These are phyloP conservation scores for Polychytrium aggregatum DNA, from an alignment of 192 early-diverging fungal species.

Conservation along the genomic window DNA sequence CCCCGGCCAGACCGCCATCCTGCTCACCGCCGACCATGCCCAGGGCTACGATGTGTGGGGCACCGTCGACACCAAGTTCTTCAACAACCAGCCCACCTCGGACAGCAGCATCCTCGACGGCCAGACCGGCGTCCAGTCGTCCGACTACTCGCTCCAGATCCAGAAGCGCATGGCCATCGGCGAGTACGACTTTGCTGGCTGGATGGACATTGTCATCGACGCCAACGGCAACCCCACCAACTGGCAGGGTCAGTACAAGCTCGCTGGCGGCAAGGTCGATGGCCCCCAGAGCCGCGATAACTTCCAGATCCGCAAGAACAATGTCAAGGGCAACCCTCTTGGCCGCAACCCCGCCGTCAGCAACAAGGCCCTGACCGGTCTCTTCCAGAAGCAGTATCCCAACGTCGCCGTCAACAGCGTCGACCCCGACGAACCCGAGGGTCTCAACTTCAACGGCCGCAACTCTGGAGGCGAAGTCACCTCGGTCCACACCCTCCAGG, in stretches of 20 bases:
- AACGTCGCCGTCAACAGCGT: conserved; percentile 9
- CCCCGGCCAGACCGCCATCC: conserved; percentile 41
- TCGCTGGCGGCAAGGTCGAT: conserved; percentile 22
- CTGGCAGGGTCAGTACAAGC: conserved; percentile 12
- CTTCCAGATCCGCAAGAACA: conserved; percentile 8
- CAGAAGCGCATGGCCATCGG: conserved; percentile 17
- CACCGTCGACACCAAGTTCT: conserved; percentile 45
- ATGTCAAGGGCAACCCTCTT: conserved; percentile 5
- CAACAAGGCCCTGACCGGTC: conserved; percentile 4
- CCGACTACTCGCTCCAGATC: background rate
- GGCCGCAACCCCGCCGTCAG: background rate
- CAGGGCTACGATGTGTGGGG: conserved; percentile 57
- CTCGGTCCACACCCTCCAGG: conserved; percentile 26
- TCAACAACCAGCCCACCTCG: conserved; percentile 27
- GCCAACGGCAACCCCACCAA: conserved; percentile 23
- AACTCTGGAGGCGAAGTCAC: conserved; percentile 1
- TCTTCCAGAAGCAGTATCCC: background rate
- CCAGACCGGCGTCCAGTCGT: too few relatives aligned
- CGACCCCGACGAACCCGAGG: conserved; percentile 7
- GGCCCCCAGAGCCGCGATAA: conserved; percentile 11
- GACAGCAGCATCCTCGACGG: conserved; percentile 5
- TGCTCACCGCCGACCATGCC: conserved; percentile 54
- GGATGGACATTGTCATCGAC: conserved; percentile 21
- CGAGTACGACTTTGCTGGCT: conserved; percentile 18
- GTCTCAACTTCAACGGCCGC: conserved; percentile 6